Evolutionary conservation across 2,329 filamentous ascomycete genomes (phyloP), one percentile per base, ranked within the genome.

Genomic region (Cercospora zeae-maydis): DNA sequence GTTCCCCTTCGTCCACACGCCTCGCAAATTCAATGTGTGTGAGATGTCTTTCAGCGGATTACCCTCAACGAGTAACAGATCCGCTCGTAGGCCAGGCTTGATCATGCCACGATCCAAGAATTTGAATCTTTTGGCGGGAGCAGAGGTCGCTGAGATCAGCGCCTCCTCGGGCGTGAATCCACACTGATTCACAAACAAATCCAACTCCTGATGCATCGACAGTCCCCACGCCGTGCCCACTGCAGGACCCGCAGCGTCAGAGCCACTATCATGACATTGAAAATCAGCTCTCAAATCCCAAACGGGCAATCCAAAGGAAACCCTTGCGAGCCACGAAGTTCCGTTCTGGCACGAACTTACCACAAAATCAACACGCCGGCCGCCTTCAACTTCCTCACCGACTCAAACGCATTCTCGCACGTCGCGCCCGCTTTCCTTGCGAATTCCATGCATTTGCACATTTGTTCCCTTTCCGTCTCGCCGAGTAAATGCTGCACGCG

Each of bases 201-300:
- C 65, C 8, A 81, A 66, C 58, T 81, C 79, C 1, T 80, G 78
- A 51, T 81, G 79, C 58, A 76, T 66, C 0, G 75, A 73, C 11
- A 80, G 71, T 8, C 79, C 79, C 63, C 74, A 81, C 0, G 78
- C 78, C 0, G 78, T 81, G 1, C 79, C 79, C 7, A 77, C 68
- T 2, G 78, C 78, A 21, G 78, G 78, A 1, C 75, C 75, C 1
- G 78, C 78, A 0, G 79, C 67, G 47, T 81, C 79, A 37, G 75
- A 78, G 11, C 79, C 79, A 65, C 77, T 78, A 16, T 47, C 24
- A 16, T 13, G 31, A 2, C 24, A 34, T 47, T n/a, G 37, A 63
- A 59, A 11, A 36, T 33, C 9, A 19, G 21, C 31, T 1, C 19
- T 30, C 10, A 36, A 3, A 27, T 47, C 36, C n/a, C n/a, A n/a